Evolutionary conservation across 345 rosid genomes (phyloP).

Genomic region (Corchorus olitorius): DNA sequence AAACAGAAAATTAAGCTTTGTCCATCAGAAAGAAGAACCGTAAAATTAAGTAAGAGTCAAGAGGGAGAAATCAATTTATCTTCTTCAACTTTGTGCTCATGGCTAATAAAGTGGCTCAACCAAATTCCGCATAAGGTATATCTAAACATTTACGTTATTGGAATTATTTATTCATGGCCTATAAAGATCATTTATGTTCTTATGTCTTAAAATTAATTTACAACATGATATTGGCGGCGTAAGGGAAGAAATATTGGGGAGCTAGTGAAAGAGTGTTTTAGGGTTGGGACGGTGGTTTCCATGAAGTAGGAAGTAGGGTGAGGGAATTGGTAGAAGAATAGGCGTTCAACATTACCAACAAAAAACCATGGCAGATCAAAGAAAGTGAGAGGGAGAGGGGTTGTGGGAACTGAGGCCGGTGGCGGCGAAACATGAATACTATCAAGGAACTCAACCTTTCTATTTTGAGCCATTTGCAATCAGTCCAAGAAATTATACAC

Average conservation of each 20-base stretch:
- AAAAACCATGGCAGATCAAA: constrained; percentile 35
- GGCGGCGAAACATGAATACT: constrained; percentile 37
- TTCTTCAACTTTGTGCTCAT: too few relatives aligned
- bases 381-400: constrained; percentile 43
- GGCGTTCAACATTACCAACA: constrained; percentile 25
- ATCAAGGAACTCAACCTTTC: constrained; percentile 22
- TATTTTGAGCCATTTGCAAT: constrained; percentile 8
- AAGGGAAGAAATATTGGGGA: constrained; percentile 51
- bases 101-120: too few relatives aligned
- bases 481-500: not conserved
- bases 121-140: too few relatives aligned
- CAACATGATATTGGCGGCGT: constrained; percentile 29
- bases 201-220: too few relatives aligned
- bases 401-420: constrained; percentile 28
- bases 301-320: constrained; percentile 34
- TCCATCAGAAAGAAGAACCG: too few relatives aligned
- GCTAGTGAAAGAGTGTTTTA: constrained; percentile 45
- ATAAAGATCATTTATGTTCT: too few relatives aligned
- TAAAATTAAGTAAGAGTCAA: too few relatives aligned
- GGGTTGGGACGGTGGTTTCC: constrained; percentile 33
- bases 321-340: constrained; percentile 41
- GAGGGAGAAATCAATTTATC: too few relatives aligned
- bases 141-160: too few relatives aligned
- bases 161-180: too few relatives aligned
- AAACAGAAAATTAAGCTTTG: too few relatives aligned